phyloP scores from a whole-genome alignment of 1,284 basidiomycete genomes.

The Polyporus tsugae region DNA sequence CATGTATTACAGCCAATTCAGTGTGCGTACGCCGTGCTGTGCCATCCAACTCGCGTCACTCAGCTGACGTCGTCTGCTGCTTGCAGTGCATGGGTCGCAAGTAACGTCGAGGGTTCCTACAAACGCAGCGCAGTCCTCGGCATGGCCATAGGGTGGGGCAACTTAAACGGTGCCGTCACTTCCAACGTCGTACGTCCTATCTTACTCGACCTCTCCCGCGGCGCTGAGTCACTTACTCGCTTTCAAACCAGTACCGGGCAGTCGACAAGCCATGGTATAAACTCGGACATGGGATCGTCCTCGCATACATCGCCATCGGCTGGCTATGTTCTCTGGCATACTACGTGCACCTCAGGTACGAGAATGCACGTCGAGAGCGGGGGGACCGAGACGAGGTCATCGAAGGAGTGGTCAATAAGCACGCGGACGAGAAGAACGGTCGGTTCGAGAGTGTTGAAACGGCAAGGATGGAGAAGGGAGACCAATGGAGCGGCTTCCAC shows the following conservation, averaged over 20 bases:
- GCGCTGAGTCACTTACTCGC: neutral
- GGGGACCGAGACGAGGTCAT: constrained; percentile 78
- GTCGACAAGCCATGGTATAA: constrained; percentile 74
- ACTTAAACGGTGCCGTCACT: constrained; percentile 75
- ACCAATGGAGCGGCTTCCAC: constrained; percentile 56
- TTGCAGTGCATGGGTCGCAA: constrained; percentile 56
- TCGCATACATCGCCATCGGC: constrained; percentile 76
- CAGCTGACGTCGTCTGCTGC: neutral
- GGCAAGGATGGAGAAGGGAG: constrained; percentile 53
- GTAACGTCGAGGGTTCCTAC: constrained; percentile 68
- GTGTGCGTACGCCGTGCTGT: constrained; percentile 45
- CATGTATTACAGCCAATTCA: constrained; percentile 49
- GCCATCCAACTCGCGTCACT: neutral
- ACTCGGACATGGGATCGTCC: constrained; percentile 71
- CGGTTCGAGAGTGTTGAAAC: constrained; percentile 47
- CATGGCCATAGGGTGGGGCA: constrained; percentile 75
- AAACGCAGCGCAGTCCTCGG: constrained; percentile 78
- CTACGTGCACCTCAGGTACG: constrained; percentile 57
- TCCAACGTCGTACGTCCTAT: constrained; percentile 66
- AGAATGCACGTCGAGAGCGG: constrained; percentile 68
- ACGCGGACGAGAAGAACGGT: constrained; percentile 46
- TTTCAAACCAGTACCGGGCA: constrained; percentile 61
- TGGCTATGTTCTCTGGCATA: constrained; percentile 57
- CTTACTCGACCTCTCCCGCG: neutral
- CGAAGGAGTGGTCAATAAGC: constrained; percentile 48